Evolutionary conservation across 1,284 basidiomycete species (phyloP).

Genomic region (Hortiboletus rubellus): DNA sequence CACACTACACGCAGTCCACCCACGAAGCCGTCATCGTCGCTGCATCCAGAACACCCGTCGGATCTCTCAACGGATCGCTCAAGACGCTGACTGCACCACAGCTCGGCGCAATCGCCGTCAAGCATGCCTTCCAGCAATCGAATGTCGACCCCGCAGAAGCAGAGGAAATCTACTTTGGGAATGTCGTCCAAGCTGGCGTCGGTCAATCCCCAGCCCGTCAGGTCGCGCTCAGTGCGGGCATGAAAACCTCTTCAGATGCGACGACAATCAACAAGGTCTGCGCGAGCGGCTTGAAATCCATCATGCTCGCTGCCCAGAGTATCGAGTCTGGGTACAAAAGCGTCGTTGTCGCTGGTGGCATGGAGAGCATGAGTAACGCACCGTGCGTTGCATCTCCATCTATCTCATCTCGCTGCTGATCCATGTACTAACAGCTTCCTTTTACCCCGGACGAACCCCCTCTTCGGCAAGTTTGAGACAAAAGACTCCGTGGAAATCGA

Average conservation of each 20-base stretch:
- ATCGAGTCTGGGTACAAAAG: conserved; percentile 86
- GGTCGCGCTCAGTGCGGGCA: conserved; percentile 85
- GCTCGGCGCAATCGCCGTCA: conserved; percentile 87
- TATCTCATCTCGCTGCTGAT: conserved; percentile 8
- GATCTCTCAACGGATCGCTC: conserved; percentile 88
- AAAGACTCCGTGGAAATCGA: conserved; percentile 90
- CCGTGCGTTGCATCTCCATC: conserved; percentile 55
- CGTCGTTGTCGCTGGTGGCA: conserved; percentile 92
- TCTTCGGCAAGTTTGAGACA: conserved; percentile 87
- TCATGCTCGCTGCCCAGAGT: conserved; percentile 91
- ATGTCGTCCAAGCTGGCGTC: conserved; percentile 94
- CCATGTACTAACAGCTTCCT: conserved; percentile 72
- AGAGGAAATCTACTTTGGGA: conserved; percentile 97
- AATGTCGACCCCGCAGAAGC: conserved; percentile 80
- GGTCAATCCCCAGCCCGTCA: conserved; percentile 96
- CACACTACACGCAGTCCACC: conserved; percentile 31
- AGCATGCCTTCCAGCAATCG: conserved; percentile 82
- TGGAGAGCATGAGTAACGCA: conserved; percentile 98
- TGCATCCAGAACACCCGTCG: conserved; percentile 93
- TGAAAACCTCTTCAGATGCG: conserved; percentile 86
- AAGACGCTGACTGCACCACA: conserved; percentile 90
- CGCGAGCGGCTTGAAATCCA: conserved; percentile 92
- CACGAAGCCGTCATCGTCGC: conserved; percentile 94
- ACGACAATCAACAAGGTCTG: conserved; percentile 99
- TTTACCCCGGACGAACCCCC: conserved; percentile 82